Conservation (phyloP, 2,329 filamentous ascomycete genomes). For the Penicillium sumatraense region DNA sequence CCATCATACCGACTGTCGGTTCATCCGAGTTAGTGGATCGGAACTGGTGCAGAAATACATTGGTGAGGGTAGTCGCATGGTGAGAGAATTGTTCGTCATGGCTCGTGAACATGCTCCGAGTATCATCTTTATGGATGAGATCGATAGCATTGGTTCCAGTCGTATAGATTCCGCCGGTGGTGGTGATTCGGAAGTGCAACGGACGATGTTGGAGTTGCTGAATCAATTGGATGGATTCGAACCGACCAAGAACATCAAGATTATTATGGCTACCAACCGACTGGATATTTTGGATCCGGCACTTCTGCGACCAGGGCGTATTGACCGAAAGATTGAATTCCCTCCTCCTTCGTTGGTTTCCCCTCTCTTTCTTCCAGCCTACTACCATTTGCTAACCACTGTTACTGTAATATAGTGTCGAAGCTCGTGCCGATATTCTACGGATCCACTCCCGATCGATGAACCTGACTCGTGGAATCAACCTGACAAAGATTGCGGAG, state of each 20-base stretch:
- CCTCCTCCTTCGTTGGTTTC: slow-evolving; percentile 76
- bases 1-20: slow-evolving; percentile 98
- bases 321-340: slow-evolving; percentile 99
- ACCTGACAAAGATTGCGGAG: slow-evolving; percentile 97
- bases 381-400: slow-evolving; percentile 21
- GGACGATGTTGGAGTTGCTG: slow-evolving; percentile 96
- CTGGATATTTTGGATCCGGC: slow-evolving; percentile 97
- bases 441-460: slow-evolving; percentile 97
- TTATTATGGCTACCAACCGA: slow-evolving; percentile 99
- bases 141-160: slow-evolving; percentile 97
- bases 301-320: slow-evolving; percentile 90
- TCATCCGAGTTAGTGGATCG: slow-evolving; percentile 94
- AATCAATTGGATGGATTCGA: slow-evolving; percentile 99
- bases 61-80: slow-evolving; percentile 96
- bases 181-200: slow-evolving; percentile 96
- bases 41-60: slow-evolving; percentile 99
- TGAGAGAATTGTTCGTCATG: slow-evolving; percentile 99
- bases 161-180: slow-evolving; percentile 94
- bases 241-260: slow-evolving; percentile 99
- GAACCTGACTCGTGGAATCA: slow-evolving; percentile 97
- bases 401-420: slow-evolving; percentile 58
- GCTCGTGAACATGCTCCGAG: slow-evolving; percentile 95
- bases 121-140: slow-evolving; percentile 99
- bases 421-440: slow-evolving; percentile 95
- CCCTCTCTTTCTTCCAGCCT: background rate